These are phyloP conservation scores for Trichoderma guizhouense DNA, from an alignment of 2,329 filamentous ascomycete genomes.

Conservation along the genomic window DNA sequence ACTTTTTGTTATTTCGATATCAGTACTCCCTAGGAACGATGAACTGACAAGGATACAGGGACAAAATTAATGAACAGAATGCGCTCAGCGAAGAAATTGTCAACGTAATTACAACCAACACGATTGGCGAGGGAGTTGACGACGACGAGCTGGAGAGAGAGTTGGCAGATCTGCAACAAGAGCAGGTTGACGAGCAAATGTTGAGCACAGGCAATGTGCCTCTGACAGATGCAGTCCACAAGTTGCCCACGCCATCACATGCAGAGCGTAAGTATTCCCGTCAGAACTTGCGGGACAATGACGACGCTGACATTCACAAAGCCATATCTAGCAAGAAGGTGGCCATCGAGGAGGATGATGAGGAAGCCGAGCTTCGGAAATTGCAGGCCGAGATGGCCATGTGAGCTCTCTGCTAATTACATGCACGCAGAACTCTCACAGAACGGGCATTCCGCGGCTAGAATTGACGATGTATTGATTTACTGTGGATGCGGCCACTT, in stretches of 20 bases:
- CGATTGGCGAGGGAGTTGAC: conserved; percentile 68
- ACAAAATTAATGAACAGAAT: conserved; percentile 86
- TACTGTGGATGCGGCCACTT: not conserved
- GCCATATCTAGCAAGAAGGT: conserved; percentile 37
- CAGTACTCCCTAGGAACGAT: not conserved
- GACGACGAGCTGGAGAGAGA: conserved; percentile 84
- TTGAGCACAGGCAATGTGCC: conserved; percentile 83
- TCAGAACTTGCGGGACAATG: not conserved
- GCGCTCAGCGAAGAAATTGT: conserved; percentile 90
- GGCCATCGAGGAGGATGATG: conserved; percentile 76
- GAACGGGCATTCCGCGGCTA: not conserved
- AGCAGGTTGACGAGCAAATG: conserved; percentile 91
- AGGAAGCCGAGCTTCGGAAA: conserved; percentile 90
- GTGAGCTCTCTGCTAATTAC: conserved; percentile 43
- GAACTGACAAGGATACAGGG: conserved; percentile 56
- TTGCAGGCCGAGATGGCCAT: conserved; percentile 97
- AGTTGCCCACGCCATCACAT: conserved; percentile 71
- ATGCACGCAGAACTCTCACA: not conserved
- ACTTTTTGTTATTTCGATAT: not conserved
- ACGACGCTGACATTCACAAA: conserved; percentile 21
- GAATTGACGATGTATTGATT: not conserved
- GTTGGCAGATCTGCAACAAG: conserved; percentile 82
- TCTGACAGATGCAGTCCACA: conserved; percentile 71
- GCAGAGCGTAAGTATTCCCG: conserved; percentile 65
- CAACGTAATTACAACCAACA: conserved; percentile 73